These are phyloP conservation scores for Clohesyomyces aquaticus DNA, from an alignment of 495 filamentous ascomycete species.

Conservation along the genomic window DNA sequence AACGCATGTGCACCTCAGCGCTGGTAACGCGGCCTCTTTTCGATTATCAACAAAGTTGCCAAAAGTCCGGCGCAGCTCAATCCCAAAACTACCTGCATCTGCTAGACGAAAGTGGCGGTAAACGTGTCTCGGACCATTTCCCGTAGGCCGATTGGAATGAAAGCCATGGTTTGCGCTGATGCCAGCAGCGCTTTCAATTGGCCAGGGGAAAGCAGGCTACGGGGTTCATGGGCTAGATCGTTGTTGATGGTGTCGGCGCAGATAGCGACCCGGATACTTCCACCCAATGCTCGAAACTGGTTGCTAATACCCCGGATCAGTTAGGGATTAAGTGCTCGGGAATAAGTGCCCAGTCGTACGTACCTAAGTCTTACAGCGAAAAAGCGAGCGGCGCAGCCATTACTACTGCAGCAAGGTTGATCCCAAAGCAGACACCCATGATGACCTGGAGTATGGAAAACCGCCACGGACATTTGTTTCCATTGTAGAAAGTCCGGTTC, in stretches of 20 bases:
- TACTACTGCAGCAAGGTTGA: constrained; percentile 15
- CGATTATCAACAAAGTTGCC: constrained; percentile 15
- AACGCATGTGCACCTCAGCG: no score
- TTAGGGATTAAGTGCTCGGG: neutral
- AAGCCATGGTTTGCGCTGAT: neutral
- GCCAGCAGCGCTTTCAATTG: constrained; percentile 14
- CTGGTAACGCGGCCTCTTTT: constrained; percentile 11
- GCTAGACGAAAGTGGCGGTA: constrained; percentile 9
- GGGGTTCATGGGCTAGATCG: neutral
- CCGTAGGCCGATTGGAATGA: constrained; percentile 3
- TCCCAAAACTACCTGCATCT: constrained; percentile 13
- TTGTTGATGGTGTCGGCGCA: constrained; percentile 24
- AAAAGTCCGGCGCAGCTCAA: constrained; percentile 10
- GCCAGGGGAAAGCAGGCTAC: neutral
- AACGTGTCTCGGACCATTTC: constrained; percentile 6
- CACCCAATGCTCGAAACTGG: constrained; percentile 13
- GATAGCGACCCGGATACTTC: constrained; percentile 15
- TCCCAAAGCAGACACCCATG: constrained; percentile 22
- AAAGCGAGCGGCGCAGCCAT: constrained; percentile 22
- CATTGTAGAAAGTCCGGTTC: constrained; percentile 7
- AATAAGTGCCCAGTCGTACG: neutral
- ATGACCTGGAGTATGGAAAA: constrained; percentile 10
- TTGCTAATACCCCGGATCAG: constrained; percentile 14
- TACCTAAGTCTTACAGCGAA: constrained; percentile 4
- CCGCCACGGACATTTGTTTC: neutral